Evolutionary conservation across 75 land plant genomes (phyloP), one percentile per base, ranked within the genome.

Genomic region (Sequoiadendron giganteum): DNA sequence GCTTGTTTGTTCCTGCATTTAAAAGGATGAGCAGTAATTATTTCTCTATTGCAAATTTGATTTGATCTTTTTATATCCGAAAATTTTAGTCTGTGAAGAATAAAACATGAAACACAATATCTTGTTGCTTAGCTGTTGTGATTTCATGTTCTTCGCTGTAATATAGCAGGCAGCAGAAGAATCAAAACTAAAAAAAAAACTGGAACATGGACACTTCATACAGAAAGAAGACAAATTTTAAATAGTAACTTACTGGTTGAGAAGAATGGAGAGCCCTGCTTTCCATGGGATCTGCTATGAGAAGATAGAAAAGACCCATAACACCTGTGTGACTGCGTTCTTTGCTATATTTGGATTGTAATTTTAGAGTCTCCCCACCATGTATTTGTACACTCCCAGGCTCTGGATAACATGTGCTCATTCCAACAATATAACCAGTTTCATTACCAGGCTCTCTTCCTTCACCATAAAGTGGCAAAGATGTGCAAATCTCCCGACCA

Each of bases 391-490:
- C 91, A 73, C 94, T 90, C 14, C 99, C 98, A 47, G 94, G 93
- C 86, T 90, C 76, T 25, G 98, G 98, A 88, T 96, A 94, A 86
- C 99, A 97, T 28, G 96, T 89, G 7, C 93, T 86, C 95, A 97
- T 96, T 83, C 99, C 98, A 14, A 97, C 96, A 54, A 97, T 91
- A 86, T 96, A 97, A 40, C 95, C 96, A 32, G 88, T 89, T 85
- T 96, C 99, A 88, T 97, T 92, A 82, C 99, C 99, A 21, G 98
- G 91, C 65, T 92, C 94, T 1, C 58, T 52, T 40, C 99, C 99
- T 19, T 90, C 52, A 38, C 99, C 99, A 91, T 97, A 97, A 21
- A 86, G 49, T 84, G 98, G 98, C 13, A 89, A 83, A 2, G 99
- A 97, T 38, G 94, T 81, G 83, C 99, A 97, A 75, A 97, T 86